Evolutionary conservation across 2,329 filamentous ascomycete genomes (phyloP).

Genomic region (Drechslerella coelobrocha): DNA sequence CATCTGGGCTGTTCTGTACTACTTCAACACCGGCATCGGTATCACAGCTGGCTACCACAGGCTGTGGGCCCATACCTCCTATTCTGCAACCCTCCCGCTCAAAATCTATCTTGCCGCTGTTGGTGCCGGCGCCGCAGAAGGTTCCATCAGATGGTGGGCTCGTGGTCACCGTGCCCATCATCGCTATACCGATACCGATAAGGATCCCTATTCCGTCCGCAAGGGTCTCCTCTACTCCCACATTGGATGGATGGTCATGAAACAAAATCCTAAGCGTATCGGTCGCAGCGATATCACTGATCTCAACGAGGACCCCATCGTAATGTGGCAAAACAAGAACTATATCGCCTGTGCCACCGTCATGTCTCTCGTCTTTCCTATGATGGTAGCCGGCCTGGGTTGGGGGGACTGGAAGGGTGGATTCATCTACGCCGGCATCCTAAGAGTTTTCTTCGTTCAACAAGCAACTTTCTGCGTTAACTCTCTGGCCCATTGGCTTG

Average conservation of each 20-base stretch:
- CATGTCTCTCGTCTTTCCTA: constrained; percentile 80
- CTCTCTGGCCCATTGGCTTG: constrained; percentile 87
- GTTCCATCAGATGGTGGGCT: constrained; percentile 88
- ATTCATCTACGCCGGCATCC: constrained; percentile 82
- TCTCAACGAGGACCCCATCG: constrained; percentile 82
- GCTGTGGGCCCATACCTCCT: constrained; percentile 85
- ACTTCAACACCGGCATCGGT: constrained; percentile 82
- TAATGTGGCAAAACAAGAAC: constrained; percentile 86
- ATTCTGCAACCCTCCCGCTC: constrained; percentile 76
- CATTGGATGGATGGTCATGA: constrained; percentile 90
- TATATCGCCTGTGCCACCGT: constrained; percentile 79
- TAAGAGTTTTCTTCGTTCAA: constrained; percentile 87
- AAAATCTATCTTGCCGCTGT: constrained; percentile 82
- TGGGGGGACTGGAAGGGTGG: constrained; percentile 85
- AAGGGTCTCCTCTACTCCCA: constrained; percentile 86
- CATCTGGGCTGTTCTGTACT: constrained; percentile 76
- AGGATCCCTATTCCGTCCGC: constrained; percentile 88
- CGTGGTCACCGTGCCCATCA: constrained; percentile 86
- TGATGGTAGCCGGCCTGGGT: constrained; percentile 74
- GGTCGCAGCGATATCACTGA: constrained; percentile 88
- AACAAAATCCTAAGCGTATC: constrained; percentile 88
- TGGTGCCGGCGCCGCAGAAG: constrained; percentile 82
- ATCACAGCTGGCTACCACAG: constrained; percentile 82
- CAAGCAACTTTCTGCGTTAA: constrained; percentile 94
- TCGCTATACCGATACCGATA: constrained; percentile 89